Base-by-base conservation (phyloP, 2,329 filamentous ascomycete species). In the Arachnopeziza araneosa region DNA sequence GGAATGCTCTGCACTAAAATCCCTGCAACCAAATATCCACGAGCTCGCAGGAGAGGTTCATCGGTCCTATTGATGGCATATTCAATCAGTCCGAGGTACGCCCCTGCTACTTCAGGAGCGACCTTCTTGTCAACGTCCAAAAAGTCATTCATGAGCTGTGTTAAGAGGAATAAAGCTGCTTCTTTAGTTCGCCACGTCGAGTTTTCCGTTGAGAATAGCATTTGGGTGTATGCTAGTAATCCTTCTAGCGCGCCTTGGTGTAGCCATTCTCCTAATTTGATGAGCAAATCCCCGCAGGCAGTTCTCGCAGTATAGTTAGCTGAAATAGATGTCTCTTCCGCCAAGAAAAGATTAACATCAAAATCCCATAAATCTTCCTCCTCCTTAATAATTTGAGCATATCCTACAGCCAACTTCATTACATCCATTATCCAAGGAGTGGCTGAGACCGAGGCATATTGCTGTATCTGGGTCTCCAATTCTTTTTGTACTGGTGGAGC, bases 361-460 rank as follows among this genome's bases (percentile, higher is more conserved):
- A 97, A 91, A 68, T 97, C 91, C 95, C 95, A 99, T 10, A 99
- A 77, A 8, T 90, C 91, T 75, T 97, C 91, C 71, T 98, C 95
- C 73, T 99, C 95, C 26, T 85, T 87, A 1, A 90, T 93, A 68
- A 99, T 96, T 66, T 93, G 91, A 14, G 92, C 88, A 75, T 96
- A 98, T 1, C 87, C 85, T 22, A 92, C 86, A 10, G 92, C 84
- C 65, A 97, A 82, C 72, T 89, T 90, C 84, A 97, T 89, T 22
- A 97, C 86, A 69, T 96, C 90, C 36, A 89, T 82, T 66, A 97
- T 82, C 93, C 93, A 98, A 8, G 86, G 85, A 1, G 87, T 86
- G 10, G 84, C 81, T 59, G 85, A 81, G 2, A 84, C 83, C 26
- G 80, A 79, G 55, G 80, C 77, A 60, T 85, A 80, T 19, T 83